A percentile compares a stretch with the other conserved stretches of the same genome.
These are phyloP conservation scores for Rhododendron vialii DNA, from an alignment of 148 eudicot genomes.

Conservation along the genomic window DNA sequence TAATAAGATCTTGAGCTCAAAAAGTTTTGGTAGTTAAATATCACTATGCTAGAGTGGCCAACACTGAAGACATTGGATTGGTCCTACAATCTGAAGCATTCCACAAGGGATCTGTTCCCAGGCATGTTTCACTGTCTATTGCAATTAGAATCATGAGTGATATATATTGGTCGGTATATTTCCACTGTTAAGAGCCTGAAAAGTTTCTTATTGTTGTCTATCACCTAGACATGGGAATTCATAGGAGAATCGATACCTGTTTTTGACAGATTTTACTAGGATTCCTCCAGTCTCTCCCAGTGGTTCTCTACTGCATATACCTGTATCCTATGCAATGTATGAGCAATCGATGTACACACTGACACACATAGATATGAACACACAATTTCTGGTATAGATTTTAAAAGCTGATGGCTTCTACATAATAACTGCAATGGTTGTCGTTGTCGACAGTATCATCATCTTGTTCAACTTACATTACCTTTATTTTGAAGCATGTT, in stretches of 20 bases:
- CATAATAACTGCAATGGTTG: not conserved
- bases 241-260: constrained; percentile 4
- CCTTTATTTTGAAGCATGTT: not conserved
- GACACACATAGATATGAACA: too few relatives aligned
- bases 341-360: not conserved
- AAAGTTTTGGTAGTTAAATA: not conserved
- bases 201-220: not conserved
- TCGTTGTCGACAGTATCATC: not conserved
- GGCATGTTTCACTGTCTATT: not conserved
- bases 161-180: not conserved
- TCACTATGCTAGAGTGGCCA: not conserved
- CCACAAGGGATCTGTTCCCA: not conserved
- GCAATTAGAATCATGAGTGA: not conserved
- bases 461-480: not conserved
- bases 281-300: not conserved
- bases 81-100: not conserved
- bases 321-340: not conserved
- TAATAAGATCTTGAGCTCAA: not conserved
- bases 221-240: not conserved
- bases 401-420: not conserved
- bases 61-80: not conserved
- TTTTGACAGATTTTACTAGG: not conserved
- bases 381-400: not conserved
- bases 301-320: not conserved
- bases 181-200: not conserved